Evolutionary conservation across 1,284 basidiomycete genomes (phyloP).

Genomic region (Trichosporon asahii): DNA sequence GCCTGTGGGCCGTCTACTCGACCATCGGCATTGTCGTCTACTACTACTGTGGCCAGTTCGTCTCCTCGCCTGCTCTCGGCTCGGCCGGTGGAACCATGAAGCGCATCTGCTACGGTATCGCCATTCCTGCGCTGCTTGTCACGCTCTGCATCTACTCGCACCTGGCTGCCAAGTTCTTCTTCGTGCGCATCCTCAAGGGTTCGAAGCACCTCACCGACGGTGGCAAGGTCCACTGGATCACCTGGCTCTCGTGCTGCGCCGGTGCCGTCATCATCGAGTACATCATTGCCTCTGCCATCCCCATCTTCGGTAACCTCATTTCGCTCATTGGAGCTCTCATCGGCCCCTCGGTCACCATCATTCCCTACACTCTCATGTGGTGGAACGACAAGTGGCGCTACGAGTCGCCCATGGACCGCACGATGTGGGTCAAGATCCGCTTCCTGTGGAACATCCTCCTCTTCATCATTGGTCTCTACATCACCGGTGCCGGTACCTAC

Average conservation of each 20-base stretch:
- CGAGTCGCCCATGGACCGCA: conserved; percentile 12
- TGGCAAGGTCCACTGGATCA: conserved; percentile 59
- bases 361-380: conserved; percentile 34
- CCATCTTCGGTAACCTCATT: conserved; percentile 30
- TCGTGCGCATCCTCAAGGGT: conserved; percentile 61
- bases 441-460: conserved; percentile 19
- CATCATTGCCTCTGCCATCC: conserved; percentile 25
- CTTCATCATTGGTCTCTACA: conserved; percentile 30
- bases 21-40: conserved; percentile 31
- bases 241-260: conserved; percentile 57
- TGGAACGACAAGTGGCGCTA: conserved; percentile 34
- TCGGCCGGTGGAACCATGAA: conserved; percentile 48
- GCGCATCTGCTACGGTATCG: conserved; percentile 50
- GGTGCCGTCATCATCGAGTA: conserved; percentile 17
- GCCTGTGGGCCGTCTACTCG: conserved; percentile 41
- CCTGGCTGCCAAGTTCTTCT: conserved; percentile 59
- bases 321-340: conserved; percentile 36
- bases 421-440: neutral
- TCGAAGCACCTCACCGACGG: conserved; percentile 60
- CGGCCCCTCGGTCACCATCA: conserved; percentile 22
- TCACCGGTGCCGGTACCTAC: conserved; percentile 37
- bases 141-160: conserved; percentile 28
- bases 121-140: conserved; percentile 43
- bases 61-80: conserved; percentile 48
- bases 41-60: conserved; percentile 45